Evolutionary conservation across 129 eudicot genomes (phyloP), one percentile per base, ranked within the genome.

Genomic region (Mikania micrantha): DNA sequence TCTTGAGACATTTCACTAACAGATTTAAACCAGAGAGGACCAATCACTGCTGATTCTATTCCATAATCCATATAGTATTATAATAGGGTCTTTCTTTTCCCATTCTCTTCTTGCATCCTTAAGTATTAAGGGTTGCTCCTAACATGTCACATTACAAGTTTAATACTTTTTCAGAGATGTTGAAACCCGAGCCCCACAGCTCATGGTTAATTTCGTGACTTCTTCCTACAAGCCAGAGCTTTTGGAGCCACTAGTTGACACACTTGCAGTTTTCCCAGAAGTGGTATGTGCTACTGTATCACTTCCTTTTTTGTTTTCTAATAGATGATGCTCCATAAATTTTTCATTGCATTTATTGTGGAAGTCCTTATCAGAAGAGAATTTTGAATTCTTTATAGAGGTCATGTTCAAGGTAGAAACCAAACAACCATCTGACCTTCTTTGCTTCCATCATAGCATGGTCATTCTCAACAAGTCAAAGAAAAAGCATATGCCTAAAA

Each of bases 201-300:
- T 92, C 54, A 92, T 92, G 98, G 92, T 92, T 52, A 92, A 92
- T 82, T 88, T 92, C 69, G 98, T 92, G 71, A 92, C 98, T 16
- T 89, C 98, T 0, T 82, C 96, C 39, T 84, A 88, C 85, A 80
- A 92, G 74, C 96, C 96, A 12, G 92, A 88, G 68, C 73, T 84
- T 40, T 58, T 92, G 80, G 74, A 79, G 81, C 96, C 98, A 73
- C 91, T 88, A 50, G 91, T 88, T 57, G 89, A 86, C 48, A 88
- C 77, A 82, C 80, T 88, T 48, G 65, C 84, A 72, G 65, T 75
- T 41, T 75, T 88, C 44, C 88, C 95, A 53, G 85, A 80, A 82
- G 96, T 92, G 91, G 98, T 92, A 69, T 35, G 96, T 61, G 50
- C 21, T 15, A 56, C 54, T 17, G 11, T 48, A 48, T 48, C 54